Evolutionary conservation across 2,329 filamentous ascomycete species (phyloP).

Genomic region (Didymosphaeria variabile): DNA sequence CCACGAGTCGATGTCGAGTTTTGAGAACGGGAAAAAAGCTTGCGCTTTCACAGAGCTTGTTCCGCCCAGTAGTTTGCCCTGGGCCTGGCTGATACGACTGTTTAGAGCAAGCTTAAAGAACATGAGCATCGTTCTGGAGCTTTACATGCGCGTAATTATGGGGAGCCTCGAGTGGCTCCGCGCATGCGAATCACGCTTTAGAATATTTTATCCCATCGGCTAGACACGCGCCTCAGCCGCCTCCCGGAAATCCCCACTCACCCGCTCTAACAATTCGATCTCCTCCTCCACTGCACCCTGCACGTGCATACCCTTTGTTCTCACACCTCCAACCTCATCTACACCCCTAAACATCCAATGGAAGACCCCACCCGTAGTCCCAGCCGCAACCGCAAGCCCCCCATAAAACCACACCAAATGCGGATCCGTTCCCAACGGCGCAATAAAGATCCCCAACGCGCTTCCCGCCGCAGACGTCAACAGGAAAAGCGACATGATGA

Average conservation of each 20-base stretch:
- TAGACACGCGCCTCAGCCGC: constrained; percentile 6
- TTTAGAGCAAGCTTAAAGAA: constrained; percentile 7
- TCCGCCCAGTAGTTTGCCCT: constrained; percentile 42
- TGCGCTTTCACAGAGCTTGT: constrained; percentile 38
- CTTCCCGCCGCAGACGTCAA: constrained; percentile 68
- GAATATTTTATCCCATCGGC: not conserved
- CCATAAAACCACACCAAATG: constrained; percentile 73
- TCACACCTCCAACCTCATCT: constrained; percentile 12
- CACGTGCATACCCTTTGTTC: constrained; percentile 2
- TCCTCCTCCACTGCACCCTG: constrained; percentile 26
- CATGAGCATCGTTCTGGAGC: not conserved
- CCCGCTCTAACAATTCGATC: constrained; percentile 16
- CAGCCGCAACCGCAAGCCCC: constrained; percentile 62
- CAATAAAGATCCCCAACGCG: constrained; percentile 68
- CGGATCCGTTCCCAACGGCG: constrained; percentile 69
- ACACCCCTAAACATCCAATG: constrained; percentile 57
- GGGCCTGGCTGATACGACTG: constrained; percentile 18
- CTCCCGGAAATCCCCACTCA: constrained; percentile 7
- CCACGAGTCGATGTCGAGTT: constrained; percentile 43
- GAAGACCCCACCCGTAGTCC: constrained; percentile 62
- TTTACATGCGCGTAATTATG: not conserved
- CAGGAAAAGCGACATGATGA: constrained; percentile 65
- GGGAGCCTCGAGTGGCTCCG: too few species aligned
- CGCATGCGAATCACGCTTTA: too few species aligned
- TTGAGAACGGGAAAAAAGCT: constrained; percentile 32